Evolutionary conservation across 1,139 yeast species (phyloP).

Genomic region (Scheffersomyces segobiensis): DNA sequence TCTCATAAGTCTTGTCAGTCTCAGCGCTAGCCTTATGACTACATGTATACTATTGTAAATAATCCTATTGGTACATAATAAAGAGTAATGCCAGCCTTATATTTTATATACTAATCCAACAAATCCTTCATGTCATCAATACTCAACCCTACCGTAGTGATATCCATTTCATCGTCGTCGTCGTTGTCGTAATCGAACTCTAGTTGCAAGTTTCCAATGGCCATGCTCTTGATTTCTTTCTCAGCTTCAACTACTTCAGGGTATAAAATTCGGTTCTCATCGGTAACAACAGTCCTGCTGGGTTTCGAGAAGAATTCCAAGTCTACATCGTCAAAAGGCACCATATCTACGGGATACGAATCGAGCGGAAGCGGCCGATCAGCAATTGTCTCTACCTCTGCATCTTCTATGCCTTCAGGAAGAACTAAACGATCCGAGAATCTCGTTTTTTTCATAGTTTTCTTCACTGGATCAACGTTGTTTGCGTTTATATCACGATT

Average conservation of each 20-base stretch:
- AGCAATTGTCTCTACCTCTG: constrained; percentile 18
- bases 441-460: constrained; percentile 9
- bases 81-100: constrained; percentile 6
- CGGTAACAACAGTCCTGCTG: constrained; percentile 1
- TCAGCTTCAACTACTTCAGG: constrained; percentile 14
- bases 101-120: constrained; percentile 25
- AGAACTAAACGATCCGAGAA: neutral
- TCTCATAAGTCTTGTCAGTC: neutral
- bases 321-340: constrained; percentile 22
- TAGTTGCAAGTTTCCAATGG: constrained; percentile 13
- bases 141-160: constrained; percentile 29
- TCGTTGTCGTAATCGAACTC: constrained; percentile 14
- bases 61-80: neutral
- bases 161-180: constrained; percentile 6
- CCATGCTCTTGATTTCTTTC: neutral
- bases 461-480: constrained; percentile 39
- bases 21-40: neutral
- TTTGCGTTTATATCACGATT: constrained; percentile 14
- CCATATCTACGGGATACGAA: constrained; percentile 33
- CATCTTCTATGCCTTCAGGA: constrained; percentile 5
- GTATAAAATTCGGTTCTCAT: constrained; percentile 10
- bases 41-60: constrained; percentile 3
- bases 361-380: constrained; percentile 25
- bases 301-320: constrained; percentile 23
- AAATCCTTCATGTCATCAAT: constrained; percentile 37